Base-by-base conservation (phyloP, 116 monocot species). In the Dioscorea cayenensis region DNA sequence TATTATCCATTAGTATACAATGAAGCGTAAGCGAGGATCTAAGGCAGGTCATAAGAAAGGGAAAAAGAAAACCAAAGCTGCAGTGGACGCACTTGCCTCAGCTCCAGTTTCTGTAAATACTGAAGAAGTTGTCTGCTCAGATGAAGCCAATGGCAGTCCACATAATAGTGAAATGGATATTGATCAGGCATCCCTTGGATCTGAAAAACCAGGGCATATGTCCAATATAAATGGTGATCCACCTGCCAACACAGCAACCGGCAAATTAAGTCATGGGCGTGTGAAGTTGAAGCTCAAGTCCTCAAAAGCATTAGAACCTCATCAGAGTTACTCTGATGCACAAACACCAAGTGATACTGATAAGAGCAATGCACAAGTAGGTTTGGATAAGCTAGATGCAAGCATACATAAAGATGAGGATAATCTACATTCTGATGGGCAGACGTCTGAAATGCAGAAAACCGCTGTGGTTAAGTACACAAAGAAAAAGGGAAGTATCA, bases 251-350 rank as follows among this genome's bases (percentile, higher is more conserved):
- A 72, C 22, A 59, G 60, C 77, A 71, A 71, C 28, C 16, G 65
- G 61, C 3, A 85, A 87, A 75, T 27, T 71, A 22, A 83, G 82
- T 21, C 77, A 73, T 52, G 73, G 80, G 12, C 91, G 91, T 55
- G 82, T 94, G 27, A 90, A 83, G 70, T 88, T 94, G 11, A 94
- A 88, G 76, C 80, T 94, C 49, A 94, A 75, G 80, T 81, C 91
- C 38, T 86, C 90, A 20, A 77, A 71, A 70, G 68, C 65, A 19
- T 70, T 80, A 65, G 82, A 83, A 75, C 71, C 77, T 69, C 71
- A 66, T 17, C 66, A 66, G 70, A 82, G 67, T 70, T 67, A 76
- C 66, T 78, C 80, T 28, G 90, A 94, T 65, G 49, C 64, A 62
- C 82, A 83, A 74, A 83, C 79, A 71, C 76, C 63, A 37, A 82